phyloP scores from a whole-genome alignment of 768 basidiomycete species.

The Termitomyces sp. region DNA sequence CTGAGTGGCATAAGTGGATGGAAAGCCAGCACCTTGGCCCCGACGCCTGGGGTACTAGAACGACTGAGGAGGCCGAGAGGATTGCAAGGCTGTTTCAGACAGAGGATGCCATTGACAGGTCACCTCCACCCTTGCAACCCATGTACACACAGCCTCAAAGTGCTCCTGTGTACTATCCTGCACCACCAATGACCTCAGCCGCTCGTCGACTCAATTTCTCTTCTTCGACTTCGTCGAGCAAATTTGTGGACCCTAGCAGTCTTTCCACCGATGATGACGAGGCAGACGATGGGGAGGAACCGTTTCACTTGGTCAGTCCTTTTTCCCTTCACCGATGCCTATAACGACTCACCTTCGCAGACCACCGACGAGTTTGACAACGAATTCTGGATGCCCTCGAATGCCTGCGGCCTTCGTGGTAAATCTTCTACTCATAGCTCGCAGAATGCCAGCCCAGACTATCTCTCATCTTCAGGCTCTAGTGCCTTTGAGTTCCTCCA shows the following conservation, averaged over 20 bases:
- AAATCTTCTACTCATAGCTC: conserved; percentile 20
- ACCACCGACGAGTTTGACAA: conserved; percentile 24
- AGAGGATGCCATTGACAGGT: conserved; percentile 27
- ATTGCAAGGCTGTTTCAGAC: conserved; percentile 30
- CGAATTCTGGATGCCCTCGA: conserved; percentile 18
- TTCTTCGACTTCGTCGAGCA: conserved; percentile 30
- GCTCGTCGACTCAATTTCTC: conserved; percentile 30
- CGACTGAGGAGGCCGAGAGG: conserved; percentile 26
- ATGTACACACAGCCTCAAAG: conserved; percentile 13
- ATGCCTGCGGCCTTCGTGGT: conserved; percentile 1
- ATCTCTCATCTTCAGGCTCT: conserved; percentile 12
- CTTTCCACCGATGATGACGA: conserved; percentile 35
- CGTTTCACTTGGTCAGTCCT: conserved; percentile 22
- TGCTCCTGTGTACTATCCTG: conserved; percentile 12
- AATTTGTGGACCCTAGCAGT: conserved; percentile 37
- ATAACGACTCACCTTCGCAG: conserved; percentile 14
- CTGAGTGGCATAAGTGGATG: conserved; percentile 37
- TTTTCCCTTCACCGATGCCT: conserved; percentile 3
- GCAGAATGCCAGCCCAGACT: conserved; percentile 18
- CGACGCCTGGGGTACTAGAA: conserved; percentile 42
- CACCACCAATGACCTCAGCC: conserved; percentile 26
- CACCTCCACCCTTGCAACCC: conserved; percentile 14
- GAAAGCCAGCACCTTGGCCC: conserved; percentile 25
- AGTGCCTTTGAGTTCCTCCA: conserved; percentile 21
- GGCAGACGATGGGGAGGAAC: conserved; percentile 19